Base-by-base conservation (phyloP, 768 basidiomycete species). In the Russula lepida region DNA sequence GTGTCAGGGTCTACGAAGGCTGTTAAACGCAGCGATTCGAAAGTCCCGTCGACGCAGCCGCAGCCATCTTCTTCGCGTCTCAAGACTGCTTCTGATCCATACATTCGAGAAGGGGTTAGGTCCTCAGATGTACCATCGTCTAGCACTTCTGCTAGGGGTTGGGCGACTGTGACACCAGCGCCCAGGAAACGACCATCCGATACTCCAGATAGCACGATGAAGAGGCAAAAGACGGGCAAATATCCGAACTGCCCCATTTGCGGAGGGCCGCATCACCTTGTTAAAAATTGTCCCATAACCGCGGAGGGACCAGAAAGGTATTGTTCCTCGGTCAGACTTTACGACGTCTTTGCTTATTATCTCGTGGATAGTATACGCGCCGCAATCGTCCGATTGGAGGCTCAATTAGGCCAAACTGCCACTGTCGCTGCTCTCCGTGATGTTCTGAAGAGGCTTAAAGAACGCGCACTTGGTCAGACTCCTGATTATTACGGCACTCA, bases 271-370 rank as follows among this genome's bases (percentile, higher is more conserved):
- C 73, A 78, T 43, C 69, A 72, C 43, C 84, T 85, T 69, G 61
- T 81, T 11, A 77, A 80, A 68, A 75, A 78, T 28, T 91, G 89
- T 67, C 80, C 84, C 17, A 67, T 81, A 25, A 77, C 85, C 3
- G 62, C 61, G 6, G 74, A 75, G 55, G 88, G 86, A 2, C 73
- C 81, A 1, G 71, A 74, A 58, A 85, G 81, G 87, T 86, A 64
- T 67, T 58, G 39, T 63, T 21, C 25, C 17, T 15, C 32, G 17
- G n/a, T 39, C 27, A 19, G 56, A 60, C 49, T 43, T 32, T 28
- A 12, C 44, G 50, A 25, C 12, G 51, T 33, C 21, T 51, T 35
- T 28, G 35, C 35, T 33, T 39, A 50, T 19, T 44, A 13, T 25
- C 25, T 56, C 21, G 28, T 58, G 60, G 57, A 19, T 46, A 83